A percentile compares a stretch with the other conserved stretches of the same genome.
These are phyloP conservation scores for Syzygium jambos DNA, from an alignment of 345 rosid genomes.

Conservation along the genomic window DNA sequence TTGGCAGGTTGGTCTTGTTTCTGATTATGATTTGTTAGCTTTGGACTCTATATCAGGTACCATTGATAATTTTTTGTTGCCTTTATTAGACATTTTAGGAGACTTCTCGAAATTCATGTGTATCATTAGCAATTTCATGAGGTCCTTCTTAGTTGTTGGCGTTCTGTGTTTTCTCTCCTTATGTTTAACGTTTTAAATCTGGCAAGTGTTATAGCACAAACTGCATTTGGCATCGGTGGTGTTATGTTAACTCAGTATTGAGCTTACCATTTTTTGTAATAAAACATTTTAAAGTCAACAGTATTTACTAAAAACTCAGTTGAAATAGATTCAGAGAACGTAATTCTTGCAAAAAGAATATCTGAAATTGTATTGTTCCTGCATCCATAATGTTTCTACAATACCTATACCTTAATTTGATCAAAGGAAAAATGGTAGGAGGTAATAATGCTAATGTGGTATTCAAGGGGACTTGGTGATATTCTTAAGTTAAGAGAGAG, in stretches of 20 bases:
- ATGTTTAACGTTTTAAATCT: background rate
- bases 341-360: background rate
- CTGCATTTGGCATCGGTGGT: background rate
- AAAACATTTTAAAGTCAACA: background rate
- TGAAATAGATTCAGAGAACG: background rate
- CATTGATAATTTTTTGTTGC: background rate
- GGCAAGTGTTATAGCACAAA: background rate
- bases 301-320: background rate
- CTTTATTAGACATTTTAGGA: background rate
- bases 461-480: background rate
- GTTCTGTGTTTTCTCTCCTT: background rate
- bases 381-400: background rate
- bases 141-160: background rate
- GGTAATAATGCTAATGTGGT: background rate
- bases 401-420: background rate
- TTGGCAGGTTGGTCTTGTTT: slow-evolving; percentile 91
- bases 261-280: background rate
- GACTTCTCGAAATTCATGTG: background rate
- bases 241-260: background rate
- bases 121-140: background rate
- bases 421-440: background rate
- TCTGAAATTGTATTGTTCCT: background rate
- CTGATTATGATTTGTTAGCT: slow-evolving; percentile 90
- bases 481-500: background rate
- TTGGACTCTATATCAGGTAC: slow-evolving; percentile 92